Percentiles rank a stretch among this genome's conserved stretches.
Evolutionary conservation across 208 protist species (phyloP).

Genomic region (Wallacemonas sp.): DNA sequence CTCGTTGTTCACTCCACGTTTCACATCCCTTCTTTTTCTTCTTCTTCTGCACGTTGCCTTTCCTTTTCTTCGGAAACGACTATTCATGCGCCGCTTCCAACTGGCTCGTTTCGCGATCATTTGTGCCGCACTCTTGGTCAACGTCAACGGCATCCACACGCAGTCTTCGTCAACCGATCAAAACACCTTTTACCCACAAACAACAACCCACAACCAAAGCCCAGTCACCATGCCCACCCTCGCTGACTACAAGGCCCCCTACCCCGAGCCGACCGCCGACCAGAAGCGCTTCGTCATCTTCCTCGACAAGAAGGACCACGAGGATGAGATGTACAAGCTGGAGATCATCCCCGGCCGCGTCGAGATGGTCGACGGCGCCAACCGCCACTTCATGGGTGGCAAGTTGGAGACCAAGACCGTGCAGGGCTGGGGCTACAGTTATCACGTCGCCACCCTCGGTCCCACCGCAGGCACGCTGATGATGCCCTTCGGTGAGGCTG

Average conservation of each 20-base stretch:
- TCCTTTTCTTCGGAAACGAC: neutral
- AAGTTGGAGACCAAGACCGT: slow-evolving; percentile 53
- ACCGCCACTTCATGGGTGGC: slow-evolving; percentile 42
- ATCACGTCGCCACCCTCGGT: slow-evolving; percentile 41
- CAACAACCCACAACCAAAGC: neutral
- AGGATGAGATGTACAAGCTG: slow-evolving; percentile 53
- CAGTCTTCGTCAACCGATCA: neutral
- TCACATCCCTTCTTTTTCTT: slow-evolving; percentile 11
- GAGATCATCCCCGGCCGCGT: slow-evolving; percentile 65
- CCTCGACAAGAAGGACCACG: slow-evolving; percentile 51
- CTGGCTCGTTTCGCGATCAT: neutral
- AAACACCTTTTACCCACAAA: too few species aligned
- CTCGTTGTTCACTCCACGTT: slow-evolving; percentile 2
- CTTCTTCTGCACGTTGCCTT: neutral
- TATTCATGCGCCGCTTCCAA: slow-evolving; percentile 3
- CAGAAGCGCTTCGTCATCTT: slow-evolving; percentile 76
- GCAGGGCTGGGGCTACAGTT: slow-evolving; percentile 64
- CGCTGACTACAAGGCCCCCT: slow-evolving; percentile 59
- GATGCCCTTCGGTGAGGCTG: slow-evolving; percentile 33
- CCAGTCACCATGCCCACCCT: slow-evolving; percentile 28
- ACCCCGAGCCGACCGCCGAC: slow-evolving; percentile 50
- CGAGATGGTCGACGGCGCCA: slow-evolving; percentile 43
- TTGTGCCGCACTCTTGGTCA: slow-evolving; percentile 7
- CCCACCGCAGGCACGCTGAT: slow-evolving; percentile 36
- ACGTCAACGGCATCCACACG: neutral